A percentile compares a stretch with the other conserved stretches of the same genome.
Conservation (phyloP, 331 rosid species). For the Quercus phellos region DNA sequence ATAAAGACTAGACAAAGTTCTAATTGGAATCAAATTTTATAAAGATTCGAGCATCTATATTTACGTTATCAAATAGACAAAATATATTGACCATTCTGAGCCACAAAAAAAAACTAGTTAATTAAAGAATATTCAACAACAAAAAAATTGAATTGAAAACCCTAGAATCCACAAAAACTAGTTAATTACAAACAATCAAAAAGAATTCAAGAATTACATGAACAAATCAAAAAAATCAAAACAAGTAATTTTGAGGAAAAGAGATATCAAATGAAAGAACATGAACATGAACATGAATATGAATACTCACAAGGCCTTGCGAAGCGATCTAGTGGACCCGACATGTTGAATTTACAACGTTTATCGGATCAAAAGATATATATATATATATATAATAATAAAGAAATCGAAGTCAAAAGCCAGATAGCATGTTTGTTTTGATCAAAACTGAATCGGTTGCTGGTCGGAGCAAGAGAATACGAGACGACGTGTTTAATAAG, state of each 20-base stretch:
- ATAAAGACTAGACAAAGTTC: no score
- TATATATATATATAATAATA: neutral
- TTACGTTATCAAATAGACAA: neutral
- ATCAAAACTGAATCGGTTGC: neutral
- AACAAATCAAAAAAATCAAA: neutral
- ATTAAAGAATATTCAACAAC: neutral
- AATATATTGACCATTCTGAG: neutral
- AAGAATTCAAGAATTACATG: neutral
- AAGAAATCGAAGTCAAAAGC: neutral
- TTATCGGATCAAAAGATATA: constrained; percentile 4
- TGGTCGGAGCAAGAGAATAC: neutral
- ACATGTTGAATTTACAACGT: constrained; percentile 26
- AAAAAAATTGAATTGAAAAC: neutral
- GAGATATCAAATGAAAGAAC: neutral
- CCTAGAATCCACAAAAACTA: neutral
- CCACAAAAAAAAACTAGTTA: neutral
- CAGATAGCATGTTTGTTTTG: no score
- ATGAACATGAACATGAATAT: neutral
- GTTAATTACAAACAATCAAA: neutral
- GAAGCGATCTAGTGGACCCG: constrained; percentile 75
- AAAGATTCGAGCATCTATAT: no score
- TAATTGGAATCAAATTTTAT: no score
- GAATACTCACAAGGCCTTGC: constrained; percentile 59
- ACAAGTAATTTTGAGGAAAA: no score
- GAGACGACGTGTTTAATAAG: neutral